These are phyloP conservation scores for Pleurotus ostreatus DNA, from an alignment of 768 basidiomycete species.

Conservation along the genomic window DNA sequence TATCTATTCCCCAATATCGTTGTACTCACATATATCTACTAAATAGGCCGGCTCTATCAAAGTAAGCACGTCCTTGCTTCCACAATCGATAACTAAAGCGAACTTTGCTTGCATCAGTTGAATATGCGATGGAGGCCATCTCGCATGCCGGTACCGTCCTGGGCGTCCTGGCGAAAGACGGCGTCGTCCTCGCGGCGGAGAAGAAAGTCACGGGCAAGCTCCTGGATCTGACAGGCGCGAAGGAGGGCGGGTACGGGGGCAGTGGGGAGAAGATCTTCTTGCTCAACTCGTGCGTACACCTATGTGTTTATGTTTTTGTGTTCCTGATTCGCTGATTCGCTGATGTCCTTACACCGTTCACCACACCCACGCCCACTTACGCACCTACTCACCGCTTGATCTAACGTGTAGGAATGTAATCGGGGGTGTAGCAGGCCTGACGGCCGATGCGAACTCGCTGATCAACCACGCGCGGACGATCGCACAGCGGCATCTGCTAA, in stretches of 20 bases:
- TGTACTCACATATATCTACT: slow-evolving; percentile 10
- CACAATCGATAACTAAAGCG: neutral
- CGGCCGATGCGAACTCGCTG: slow-evolving; percentile 96
- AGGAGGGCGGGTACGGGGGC: slow-evolving; percentile 88
- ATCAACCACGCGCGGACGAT: slow-evolving; percentile 91
- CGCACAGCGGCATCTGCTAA: slow-evolving; percentile 83
- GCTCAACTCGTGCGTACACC: slow-evolving; percentile 74
- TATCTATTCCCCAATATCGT: neutral
- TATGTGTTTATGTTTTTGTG: neutral
- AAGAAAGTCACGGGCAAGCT: slow-evolving; percentile 99
- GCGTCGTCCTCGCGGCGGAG: slow-evolving; percentile 90
- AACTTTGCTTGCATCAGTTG: slow-evolving; percentile 51
- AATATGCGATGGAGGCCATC: slow-evolving; percentile 99
- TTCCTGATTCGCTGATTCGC: neutral
- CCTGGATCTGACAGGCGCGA: slow-evolving; percentile 82
- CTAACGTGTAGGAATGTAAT: slow-evolving; percentile 75
- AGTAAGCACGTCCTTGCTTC: slow-evolving; percentile 47
- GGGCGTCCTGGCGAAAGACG: slow-evolving; percentile 88
- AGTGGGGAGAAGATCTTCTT: slow-evolving; percentile 98
- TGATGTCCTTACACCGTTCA: too few species aligned
- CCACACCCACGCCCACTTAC: too few species aligned
- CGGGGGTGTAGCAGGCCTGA: slow-evolving; percentile 91
- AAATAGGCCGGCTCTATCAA: slow-evolving; percentile 91
- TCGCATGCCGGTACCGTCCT: slow-evolving; percentile 92
- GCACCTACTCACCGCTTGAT: too few species aligned